Base-by-base conservation (phyloP, 75 land plant species). In the Picea sitchensis region DNA sequence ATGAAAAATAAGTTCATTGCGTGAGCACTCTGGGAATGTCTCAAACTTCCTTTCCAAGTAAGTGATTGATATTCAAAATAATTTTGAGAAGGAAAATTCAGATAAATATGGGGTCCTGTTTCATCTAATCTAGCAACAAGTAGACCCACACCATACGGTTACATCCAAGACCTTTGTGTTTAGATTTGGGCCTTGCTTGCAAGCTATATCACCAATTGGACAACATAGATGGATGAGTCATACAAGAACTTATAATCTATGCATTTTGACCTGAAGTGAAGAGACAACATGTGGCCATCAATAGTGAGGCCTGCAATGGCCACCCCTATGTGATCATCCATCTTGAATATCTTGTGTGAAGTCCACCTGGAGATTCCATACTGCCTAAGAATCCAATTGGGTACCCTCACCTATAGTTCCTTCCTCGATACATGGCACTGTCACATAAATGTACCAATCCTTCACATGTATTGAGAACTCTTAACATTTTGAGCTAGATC, bases 161-260 rank as follows among this genome's bases (percentile, higher is more conserved):
- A 88, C 74, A 91, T 96, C 99, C 97, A 96, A 2, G 99, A 96
- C 14, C 95, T 82, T 30, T 96, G 99, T 0, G 97, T 94, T 0
- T 38, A n/a, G n/a, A n/a, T n/a, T n/a, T 96, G 99, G 59, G 99
- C 99, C 83, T 96, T 96, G 77, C 94, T 97, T 2, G 99, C 99
- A 21, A 96, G 93, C 80, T 91, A 95, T 9, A 96, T 93, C 30
- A 96, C 99, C 61, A 96, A 88, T 1, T 95, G 82, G 14, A 90
- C 89, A 17, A 96, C 97, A 1, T 97, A 92, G 11, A 96, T 87
- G 12, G 93, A 91, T 5, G 91, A 78, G 82, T 96, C 97, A 71
- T 92, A 96, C 54, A 93, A 85, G 77, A 87, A 96, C 38, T 81
- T 59, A 77, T 96, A 91, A 67, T 96, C 91, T 69, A 96, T 94